These are phyloP conservation scores for Trichoderma atrobrunneum DNA, from an alignment of 2,329 filamentous ascomycete genomes.

Conservation along the genomic window DNA sequence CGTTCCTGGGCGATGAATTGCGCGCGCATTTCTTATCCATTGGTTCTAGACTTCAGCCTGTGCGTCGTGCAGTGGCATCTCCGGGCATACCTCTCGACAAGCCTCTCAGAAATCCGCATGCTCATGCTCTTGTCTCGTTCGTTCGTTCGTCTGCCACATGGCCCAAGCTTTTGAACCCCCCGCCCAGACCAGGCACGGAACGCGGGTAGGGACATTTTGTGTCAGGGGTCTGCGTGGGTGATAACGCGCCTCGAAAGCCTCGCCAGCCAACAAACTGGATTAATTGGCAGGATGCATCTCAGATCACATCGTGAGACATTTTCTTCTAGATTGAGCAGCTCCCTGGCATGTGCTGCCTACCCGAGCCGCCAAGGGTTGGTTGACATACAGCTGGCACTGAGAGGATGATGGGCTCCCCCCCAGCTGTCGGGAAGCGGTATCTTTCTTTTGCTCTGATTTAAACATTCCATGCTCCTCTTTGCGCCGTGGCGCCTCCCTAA, in stretches of 20 bases:
- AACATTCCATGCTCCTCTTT: background rate
- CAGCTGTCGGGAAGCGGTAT: background rate
- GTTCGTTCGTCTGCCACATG: slow-evolving; percentile 1
- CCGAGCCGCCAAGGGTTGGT: slow-evolving; percentile 1
- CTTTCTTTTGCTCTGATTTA: background rate
- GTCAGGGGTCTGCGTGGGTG: slow-evolving; percentile 8
- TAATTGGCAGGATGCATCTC: slow-evolving; percentile 1
- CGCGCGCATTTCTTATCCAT: background rate
- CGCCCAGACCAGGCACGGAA: slow-evolving; percentile 6
- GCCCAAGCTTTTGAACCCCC: slow-evolving; percentile 2
- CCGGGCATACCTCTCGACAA: background rate
- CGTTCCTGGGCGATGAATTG: background rate
- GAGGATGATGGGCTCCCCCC: background rate
- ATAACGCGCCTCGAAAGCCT: slow-evolving; percentile 12
- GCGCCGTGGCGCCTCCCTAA: slow-evolving; percentile 1
- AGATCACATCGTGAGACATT: slow-evolving; percentile 13
- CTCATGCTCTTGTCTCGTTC: background rate
- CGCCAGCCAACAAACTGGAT: background rate
- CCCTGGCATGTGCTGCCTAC: slow-evolving; percentile 3
- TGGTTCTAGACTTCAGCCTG: background rate
- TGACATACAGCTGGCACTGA: background rate
- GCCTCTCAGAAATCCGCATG: background rate
- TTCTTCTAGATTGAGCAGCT: slow-evolving; percentile 5
- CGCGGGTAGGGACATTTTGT: slow-evolving; percentile 5
- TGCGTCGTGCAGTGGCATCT: background rate